phyloP scores from a whole-genome alignment of 768 basidiomycete species.

The Dioszegia crocea region DNA sequence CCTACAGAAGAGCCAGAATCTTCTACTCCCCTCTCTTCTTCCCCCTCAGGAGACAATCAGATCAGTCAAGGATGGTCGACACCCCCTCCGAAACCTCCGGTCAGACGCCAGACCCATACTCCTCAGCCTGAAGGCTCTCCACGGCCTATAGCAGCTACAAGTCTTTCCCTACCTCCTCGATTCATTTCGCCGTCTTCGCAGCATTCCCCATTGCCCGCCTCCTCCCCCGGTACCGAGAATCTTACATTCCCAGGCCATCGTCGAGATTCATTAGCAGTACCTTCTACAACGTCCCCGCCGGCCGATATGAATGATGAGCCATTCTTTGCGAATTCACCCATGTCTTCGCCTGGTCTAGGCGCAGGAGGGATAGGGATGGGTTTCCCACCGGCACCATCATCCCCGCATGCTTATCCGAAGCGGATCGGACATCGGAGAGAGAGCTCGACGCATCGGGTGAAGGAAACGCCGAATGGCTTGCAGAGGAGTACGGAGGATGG shows the following conservation, averaged over 20 bases:
- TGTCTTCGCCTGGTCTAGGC: not conserved
- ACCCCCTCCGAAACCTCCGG: not conserved
- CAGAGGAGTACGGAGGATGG: slow-evolving; percentile 42
- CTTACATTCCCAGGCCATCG: not conserved
- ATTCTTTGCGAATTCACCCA: slow-evolving; percentile 16
- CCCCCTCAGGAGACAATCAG: slow-evolving; percentile 1
- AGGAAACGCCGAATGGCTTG: slow-evolving; percentile 43
- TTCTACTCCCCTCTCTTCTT: slow-evolving; percentile 1
- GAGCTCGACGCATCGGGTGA: slow-evolving; percentile 38
- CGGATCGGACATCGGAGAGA: slow-evolving; percentile 28
- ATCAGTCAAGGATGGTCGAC: no score
- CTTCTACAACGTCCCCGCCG: not conserved
- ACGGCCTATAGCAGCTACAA: not conserved
- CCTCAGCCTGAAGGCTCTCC: not conserved
- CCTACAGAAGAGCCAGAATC: slow-evolving; percentile 7
- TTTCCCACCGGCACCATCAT: slow-evolving; percentile 24
- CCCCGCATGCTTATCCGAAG: slow-evolving; percentile 22
- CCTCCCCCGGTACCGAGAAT: not conserved
- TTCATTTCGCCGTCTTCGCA: not conserved
- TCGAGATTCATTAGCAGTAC: slow-evolving; percentile 1
- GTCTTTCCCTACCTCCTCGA: slow-evolving; percentile 16
- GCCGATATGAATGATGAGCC: not conserved
- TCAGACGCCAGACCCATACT: not conserved
- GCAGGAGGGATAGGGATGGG: slow-evolving; percentile 2
- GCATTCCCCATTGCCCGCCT: not conserved